Base-by-base conservation (phyloP, 768 basidiomycete genomes). In the Suillus brevipes region DNA sequence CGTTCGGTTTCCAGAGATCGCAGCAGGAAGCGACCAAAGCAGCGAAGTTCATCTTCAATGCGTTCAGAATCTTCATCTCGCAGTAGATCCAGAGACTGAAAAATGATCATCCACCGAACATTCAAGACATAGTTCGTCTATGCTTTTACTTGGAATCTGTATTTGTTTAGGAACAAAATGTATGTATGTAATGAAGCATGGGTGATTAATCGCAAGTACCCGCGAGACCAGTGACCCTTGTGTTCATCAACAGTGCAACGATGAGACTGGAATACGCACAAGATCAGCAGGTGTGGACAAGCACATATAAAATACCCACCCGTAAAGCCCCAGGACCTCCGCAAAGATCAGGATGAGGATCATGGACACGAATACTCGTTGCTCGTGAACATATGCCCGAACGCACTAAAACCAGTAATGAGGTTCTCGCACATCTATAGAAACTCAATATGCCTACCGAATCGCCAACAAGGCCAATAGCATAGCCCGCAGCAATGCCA, bases 291-390 rank as follows among this genome's bases (percentile, higher is more conserved):
- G 58, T 42, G 28, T 50, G 25, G n/a, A 23, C n/a, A 56, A 59
- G 38, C 16, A 43, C 9, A 53, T 38, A 66, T 18, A 49, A 25
- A 47, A 6, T 42, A 78, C 88, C 67, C 72, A 90, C 88, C 92
- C 93, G 72, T 94, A 95, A 63, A 97, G 77, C 43, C 95, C 95
- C 65, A 97, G 80, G 28, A 97, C 95, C 77, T 97, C 95, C 8
- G 88, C 89, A 69, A 94, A 95, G 68, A 94, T 94, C 73, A 99
- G 87, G 68, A 99, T 96, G 49, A 99, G 88, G 23, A 99, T 94
- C 96, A 98, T 98, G 8, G 90, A 83, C 25, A 98, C 96, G 74
- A 96, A 98, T 34, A 98, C 88, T 74, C 87, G 90, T 66, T 89
- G 89, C 79, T 97, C 95, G 71, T 94, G 86, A 31, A 97, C 86